Percentiles rank a stretch among this genome's conserved stretches.
phyloP scores from a whole-genome alignment of 305 asterid species.

The Plantago coronopus region DNA sequence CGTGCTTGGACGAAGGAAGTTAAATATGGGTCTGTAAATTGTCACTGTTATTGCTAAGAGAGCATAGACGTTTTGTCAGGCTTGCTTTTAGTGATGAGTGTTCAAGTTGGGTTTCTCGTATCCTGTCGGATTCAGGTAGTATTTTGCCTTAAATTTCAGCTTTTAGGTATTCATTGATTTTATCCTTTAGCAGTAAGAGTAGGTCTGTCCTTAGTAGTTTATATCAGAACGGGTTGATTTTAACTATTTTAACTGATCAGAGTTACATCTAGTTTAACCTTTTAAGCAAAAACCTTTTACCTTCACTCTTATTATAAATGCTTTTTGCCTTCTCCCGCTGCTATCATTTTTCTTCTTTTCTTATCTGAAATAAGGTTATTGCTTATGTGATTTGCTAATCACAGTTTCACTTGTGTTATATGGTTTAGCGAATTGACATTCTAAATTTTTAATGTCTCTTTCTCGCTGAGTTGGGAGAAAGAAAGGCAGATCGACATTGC shows the following conservation, averaged over 20 bases:
- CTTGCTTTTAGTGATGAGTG: no score
- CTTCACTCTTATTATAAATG: neutral
- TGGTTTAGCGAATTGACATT: neutral
- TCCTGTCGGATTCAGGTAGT: no score
- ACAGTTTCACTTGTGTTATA: neutral
- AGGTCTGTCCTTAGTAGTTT: no score
- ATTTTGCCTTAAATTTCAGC: no score
- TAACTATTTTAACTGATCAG: neutral
- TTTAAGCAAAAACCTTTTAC: neutral
- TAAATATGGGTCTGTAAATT: no score
- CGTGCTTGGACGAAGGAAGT: no score
- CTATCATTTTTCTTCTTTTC: neutral
- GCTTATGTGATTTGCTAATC: neutral
- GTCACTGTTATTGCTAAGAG: no score
- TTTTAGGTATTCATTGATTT: no score
- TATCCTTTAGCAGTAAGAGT: no score
- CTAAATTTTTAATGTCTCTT: no score
- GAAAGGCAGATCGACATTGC: neutral
- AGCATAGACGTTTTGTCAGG: no score
- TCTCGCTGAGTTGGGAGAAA: neutral
- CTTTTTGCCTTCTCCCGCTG: neutral
- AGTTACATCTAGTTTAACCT: neutral
- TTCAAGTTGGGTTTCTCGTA: no score
- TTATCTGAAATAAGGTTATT: neutral
- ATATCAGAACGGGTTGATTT: neutral